Base-by-base conservation (phyloP, 176 grass and related monocot genomes). In the Melocanna baccifera region DNA sequence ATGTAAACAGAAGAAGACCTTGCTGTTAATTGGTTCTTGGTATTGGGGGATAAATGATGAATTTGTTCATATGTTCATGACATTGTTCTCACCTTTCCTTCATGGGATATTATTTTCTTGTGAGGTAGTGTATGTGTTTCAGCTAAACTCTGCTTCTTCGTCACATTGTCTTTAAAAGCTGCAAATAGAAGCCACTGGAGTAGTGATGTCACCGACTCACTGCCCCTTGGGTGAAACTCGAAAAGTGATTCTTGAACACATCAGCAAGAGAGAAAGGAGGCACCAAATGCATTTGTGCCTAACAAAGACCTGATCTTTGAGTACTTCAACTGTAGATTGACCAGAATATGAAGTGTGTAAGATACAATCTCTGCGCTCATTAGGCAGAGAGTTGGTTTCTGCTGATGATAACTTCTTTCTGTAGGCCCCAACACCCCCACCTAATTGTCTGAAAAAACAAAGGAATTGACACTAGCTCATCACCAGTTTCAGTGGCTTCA, bases 1-100 rank as follows among this genome's bases (percentile, higher is more conserved):
- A 26, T 90, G 75, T 87, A 64, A 84, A 75, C 69, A 80, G 16
- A 61, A 20, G 48, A 36, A n/a, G 36, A 34, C 28, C 61, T 73
- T 79, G 19, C 1, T 57, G 40, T 78, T 61, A 28, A 84, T 91
- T 75, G 48, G 34, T 84, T 87, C 3, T 18, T 73, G 69, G 7
- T 70, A 39, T 15, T 7, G 41, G 43, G 0, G 64, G 34, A 68
- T 69, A 43, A 81, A 39, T 64, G 32, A 53, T 42, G 53, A 34
- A 77, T 69, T 77, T 71, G 83, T 86, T 82, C 58, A 40, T 68
- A 58, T 12, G 53, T 69, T 32, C 16, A 64, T 70, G 11, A 13
- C 1, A 11, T 43, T 64, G 37, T 36, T 57, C 23, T 45, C 12
- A 45, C 11, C 43, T 45, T 12, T 45, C 11, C 43, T 45, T 12